Percentiles rank a stretch among this genome's conserved stretches.
Conservation (phyloP, 257 asterid genomes). For the Ilex aquifolium region DNA sequence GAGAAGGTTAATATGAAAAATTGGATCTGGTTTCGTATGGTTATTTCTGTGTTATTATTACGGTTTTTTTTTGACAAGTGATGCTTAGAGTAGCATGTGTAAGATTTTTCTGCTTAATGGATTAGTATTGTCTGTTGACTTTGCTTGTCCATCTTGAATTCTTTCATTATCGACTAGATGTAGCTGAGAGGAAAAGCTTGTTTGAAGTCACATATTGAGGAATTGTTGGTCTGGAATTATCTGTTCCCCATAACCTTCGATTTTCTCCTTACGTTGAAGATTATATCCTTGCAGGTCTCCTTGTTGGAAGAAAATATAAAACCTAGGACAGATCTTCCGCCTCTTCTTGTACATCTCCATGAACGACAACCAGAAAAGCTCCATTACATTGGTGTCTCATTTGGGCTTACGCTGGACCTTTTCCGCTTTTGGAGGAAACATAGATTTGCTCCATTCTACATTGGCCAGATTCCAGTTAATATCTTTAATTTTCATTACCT, state of each 20-base stretch:
- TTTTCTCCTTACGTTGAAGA: not conserved
- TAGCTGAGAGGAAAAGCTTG: no score
- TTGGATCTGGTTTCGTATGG: not conserved
- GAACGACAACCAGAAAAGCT: conserved; percentile 87
- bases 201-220: no score
- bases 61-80: no score
- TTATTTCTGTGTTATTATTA: not conserved
- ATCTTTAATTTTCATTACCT: not conserved
- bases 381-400: conserved; percentile 89
- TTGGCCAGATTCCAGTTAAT: conserved; percentile 68
- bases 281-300: conserved; percentile 48
- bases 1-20: conserved; percentile 50
- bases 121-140: no score
- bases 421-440: conserved; percentile 93
- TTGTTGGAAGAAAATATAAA: conserved; percentile 75
- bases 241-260: not conserved
- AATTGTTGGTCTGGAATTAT: no score
- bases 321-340: conserved; percentile 78
- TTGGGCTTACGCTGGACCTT: conserved; percentile 88
- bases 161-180: no score
- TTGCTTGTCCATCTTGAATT: no score
- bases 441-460: conserved; percentile 84
- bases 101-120: no score
- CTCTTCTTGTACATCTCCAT: conserved; percentile 75
- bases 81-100: no score